Conservation (phyloP, 257 asterid species). For the Solanum tarapatanum region DNA sequence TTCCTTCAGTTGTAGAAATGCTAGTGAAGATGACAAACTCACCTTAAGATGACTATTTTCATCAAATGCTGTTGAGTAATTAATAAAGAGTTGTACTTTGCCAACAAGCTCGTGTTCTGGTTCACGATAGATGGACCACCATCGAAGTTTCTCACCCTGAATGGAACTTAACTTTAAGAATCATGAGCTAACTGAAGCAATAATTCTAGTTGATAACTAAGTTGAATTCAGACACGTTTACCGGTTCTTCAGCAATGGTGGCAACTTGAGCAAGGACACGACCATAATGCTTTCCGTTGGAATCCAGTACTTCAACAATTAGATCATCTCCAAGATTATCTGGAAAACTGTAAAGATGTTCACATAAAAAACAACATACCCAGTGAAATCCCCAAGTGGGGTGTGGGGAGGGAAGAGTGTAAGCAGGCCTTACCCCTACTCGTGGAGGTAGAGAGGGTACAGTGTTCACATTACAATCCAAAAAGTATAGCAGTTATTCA, state of each 20-base stretch:
- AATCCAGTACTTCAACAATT: conserved; percentile 34
- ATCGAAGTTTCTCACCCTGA: conserved; percentile 43
- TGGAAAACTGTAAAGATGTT: conserved; percentile 38
- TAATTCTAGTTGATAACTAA: neutral
- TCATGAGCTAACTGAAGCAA: neutral
- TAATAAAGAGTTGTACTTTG: conserved; percentile 31
- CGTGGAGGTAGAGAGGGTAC: neutral
- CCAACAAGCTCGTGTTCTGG: conserved; percentile 48
- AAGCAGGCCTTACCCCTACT: neutral
- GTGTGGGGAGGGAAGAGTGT: neutral
- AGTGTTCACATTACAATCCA: conserved; percentile 6
- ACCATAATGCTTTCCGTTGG: conserved; percentile 36
- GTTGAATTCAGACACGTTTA: conserved; percentile 2
- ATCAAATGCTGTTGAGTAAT: conserved; percentile 31
- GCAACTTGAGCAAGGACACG: conserved; percentile 49
- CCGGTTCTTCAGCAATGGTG: conserved; percentile 42
- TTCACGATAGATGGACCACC: conserved; percentile 47
- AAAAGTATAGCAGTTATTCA: neutral
- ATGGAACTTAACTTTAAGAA: neutral
- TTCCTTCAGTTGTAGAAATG: neutral
- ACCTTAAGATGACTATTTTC: conserved; percentile 42
- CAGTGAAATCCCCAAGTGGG: neutral
- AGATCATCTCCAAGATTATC: conserved; percentile 46
- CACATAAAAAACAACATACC: neutral
- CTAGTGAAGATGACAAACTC: neutral